Conservation (phyloP, 768 basidiomycete genomes). For the Chalciporus pseudorubinellus region DNA sequence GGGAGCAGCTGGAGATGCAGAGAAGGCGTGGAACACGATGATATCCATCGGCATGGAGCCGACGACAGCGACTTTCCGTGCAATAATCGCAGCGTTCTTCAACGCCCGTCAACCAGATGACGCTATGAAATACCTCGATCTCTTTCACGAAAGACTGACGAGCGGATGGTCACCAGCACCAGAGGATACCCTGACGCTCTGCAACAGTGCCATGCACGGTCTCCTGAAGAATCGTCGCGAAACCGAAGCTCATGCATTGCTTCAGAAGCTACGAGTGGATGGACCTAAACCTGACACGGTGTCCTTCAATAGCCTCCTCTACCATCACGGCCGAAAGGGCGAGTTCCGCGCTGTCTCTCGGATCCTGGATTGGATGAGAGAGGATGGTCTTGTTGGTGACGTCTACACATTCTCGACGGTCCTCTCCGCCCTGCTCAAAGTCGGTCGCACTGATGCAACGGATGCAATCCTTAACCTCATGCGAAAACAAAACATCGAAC, state of each 20-base stretch:
- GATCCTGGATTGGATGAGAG: slow-evolving; percentile 56
- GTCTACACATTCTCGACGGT: slow-evolving; percentile 86
- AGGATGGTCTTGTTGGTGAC: slow-evolving; percentile 61
- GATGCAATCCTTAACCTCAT: slow-evolving; percentile 67
- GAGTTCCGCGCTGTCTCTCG: slow-evolving; percentile 62
- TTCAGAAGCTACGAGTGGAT: slow-evolving; percentile 42
- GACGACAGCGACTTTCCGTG: slow-evolving; percentile 62
- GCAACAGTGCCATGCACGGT: slow-evolving; percentile 75
- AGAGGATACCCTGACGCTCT: slow-evolving; percentile 43
- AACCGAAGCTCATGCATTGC: slow-evolving; percentile 39
- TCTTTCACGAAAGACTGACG: slow-evolving; percentile 40
- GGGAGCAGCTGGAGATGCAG: slow-evolving; percentile 50
- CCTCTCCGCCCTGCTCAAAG: slow-evolving; percentile 71
- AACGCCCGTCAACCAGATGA: slow-evolving; percentile 48
- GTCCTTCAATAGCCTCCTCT: slow-evolving; percentile 80
- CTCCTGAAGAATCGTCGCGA: slow-evolving; percentile 49
- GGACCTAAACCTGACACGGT: slow-evolving; percentile 70
- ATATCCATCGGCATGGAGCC: slow-evolving; percentile 51
- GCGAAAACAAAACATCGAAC: slow-evolving; percentile 67
- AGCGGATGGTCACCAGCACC: slow-evolving; percentile 22
- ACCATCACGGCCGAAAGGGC: slow-evolving; percentile 57
- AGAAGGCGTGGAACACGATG: slow-evolving; percentile 67
- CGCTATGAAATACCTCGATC: slow-evolving; percentile 49
- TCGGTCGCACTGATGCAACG: slow-evolving; percentile 64
- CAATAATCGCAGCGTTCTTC: slow-evolving; percentile 64